Base-by-base conservation (phyloP, 352 stramenopile genomes). In the Salisapilia sapeloensis region DNA sequence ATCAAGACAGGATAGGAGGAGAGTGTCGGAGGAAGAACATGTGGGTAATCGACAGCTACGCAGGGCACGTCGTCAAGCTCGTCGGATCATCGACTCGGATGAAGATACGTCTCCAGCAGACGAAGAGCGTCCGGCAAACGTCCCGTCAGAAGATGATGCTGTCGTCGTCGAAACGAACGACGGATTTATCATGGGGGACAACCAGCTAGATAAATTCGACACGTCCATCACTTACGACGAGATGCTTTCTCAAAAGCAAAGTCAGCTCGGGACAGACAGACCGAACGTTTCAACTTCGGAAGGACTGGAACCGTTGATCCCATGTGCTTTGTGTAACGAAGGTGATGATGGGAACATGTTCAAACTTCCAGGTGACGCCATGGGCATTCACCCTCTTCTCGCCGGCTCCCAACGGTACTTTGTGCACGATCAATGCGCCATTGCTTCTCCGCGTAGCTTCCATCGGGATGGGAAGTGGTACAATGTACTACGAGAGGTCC, bases 371-470 rank as follows among this genome's bases (percentile, higher is more conserved):
- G 72, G 71, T 16, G 64, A 87, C 8, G 62, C 49, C 4, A 76
- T 91, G 65, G 71, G 75, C 7, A 39, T 61, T 4, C 49, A 85
- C 24, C 69, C 75, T 11, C 44, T 91, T 6, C 66, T 87, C 25
- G 70, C 58, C 23, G 71, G 66, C 2, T 33, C 41, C 0, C 71
- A 87, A 48, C 54, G 75, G 2, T 44, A 87, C 10, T 91, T 91
- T 41, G 75, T 91, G 2, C 75, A 91, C 23, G 75, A 91, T 33
- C 75, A 87, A 29, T 91, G 75, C 26, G 60, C 75, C 9, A 87
- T 91, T 29, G 71, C 71, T 2, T 91, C 75, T 4, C 75, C 75
- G 1, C 38, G 84, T 19, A 85, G 69, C 38, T 91, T 91, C 42
- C 80, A 85, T 24, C 55, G 66, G 25, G 53, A 55, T 11, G 69